A percentile compares a stretch with the other conserved stretches of the same genome.
These are phyloP conservation scores for Alternaria metachromatica DNA, from an alignment of 2,329 filamentous ascomycete genomes.

Conservation along the genomic window DNA sequence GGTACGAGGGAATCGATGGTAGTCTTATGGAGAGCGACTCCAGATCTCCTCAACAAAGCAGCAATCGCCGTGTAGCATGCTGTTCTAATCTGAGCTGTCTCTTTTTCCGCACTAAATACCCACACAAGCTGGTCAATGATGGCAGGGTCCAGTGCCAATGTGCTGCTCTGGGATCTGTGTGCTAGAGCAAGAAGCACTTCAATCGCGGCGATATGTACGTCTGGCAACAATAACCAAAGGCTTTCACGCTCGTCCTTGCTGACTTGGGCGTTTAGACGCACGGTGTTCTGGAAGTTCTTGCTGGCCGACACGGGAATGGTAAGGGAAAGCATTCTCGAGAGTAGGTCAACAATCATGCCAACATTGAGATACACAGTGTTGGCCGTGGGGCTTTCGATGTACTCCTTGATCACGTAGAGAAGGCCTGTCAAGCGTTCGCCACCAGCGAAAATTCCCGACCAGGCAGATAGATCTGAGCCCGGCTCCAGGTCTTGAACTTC, in stretches of 20 bases:
- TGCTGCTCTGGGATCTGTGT: constrained; percentile 63
- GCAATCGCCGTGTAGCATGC: constrained; percentile 66
- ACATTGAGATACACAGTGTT: constrained; percentile 71
- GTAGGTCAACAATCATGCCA: constrained; percentile 70
- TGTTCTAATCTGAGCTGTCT: constrained; percentile 62
- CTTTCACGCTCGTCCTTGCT: constrained; percentile 81
- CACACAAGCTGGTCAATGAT: constrained; percentile 75
- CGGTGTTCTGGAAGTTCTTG: constrained; percentile 41
- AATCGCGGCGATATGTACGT: constrained; percentile 75
- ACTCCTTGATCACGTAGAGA: constrained; percentile 68
- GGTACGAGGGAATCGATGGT: constrained; percentile 68
- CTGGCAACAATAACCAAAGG: constrained; percentile 75
- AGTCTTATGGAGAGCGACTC: constrained; percentile 70
- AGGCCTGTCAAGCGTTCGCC: constrained; percentile 71
- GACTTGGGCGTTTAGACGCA: constrained; percentile 75
- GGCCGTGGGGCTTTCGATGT: constrained; percentile 69
- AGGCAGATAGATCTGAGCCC: constrained; percentile 64
- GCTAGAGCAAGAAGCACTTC: constrained; percentile 65
- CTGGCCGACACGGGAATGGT: constrained; percentile 57
- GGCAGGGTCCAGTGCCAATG: constrained; percentile 66
- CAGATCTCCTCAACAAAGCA: constrained; percentile 66
- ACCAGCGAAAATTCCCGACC: constrained; percentile 78
- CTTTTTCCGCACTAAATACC: constrained; percentile 66
- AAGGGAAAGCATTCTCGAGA: constrained; percentile 73
- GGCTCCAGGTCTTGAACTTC: constrained; percentile 49